These are phyloP conservation scores for Paecilomyces sp. DNA, from an alignment of 2,329 filamentous ascomycete species.

Conservation along the genomic window DNA sequence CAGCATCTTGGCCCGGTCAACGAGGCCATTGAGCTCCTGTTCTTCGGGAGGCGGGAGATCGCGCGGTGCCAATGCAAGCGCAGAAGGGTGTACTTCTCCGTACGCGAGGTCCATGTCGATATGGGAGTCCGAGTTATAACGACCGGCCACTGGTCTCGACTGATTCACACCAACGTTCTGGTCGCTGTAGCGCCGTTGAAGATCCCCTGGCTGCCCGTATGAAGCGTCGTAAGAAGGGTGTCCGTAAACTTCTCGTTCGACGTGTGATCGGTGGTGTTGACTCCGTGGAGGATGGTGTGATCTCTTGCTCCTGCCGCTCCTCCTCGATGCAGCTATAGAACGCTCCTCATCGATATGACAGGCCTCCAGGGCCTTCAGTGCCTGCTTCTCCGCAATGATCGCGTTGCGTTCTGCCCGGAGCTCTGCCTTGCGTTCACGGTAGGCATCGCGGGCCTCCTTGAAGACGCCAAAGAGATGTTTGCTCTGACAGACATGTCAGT, in stretches of 20 bases:
- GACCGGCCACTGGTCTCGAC: slow-evolving; percentile 13
- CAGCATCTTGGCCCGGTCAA: slow-evolving; percentile 67
- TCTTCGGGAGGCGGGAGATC: slow-evolving; percentile 41
- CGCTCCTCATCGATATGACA: slow-evolving; percentile 42
- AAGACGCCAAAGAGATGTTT: slow-evolving; percentile 87
- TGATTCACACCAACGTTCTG: slow-evolving; percentile 24
- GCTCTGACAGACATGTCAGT: slow-evolving; percentile 49
- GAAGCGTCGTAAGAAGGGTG: slow-evolving; percentile 1
- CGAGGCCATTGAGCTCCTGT: slow-evolving; percentile 57
- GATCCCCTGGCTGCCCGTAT: slow-evolving; percentile 9
- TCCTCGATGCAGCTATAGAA: slow-evolving; percentile 36
- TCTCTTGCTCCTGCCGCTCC: slow-evolving; percentile 23
- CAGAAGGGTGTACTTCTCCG: slow-evolving; percentile 67
- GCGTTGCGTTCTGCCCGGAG: slow-evolving; percentile 64
- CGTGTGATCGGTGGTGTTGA: slow-evolving; percentile 13
- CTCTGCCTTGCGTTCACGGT: slow-evolving; percentile 79
- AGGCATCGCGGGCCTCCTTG: slow-evolving; percentile 83
- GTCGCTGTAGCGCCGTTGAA: slow-evolving; percentile 33
- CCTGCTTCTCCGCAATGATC: slow-evolving; percentile 49
- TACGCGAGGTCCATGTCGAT: slow-evolving; percentile 93
- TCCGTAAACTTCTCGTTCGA: slow-evolving; percentile 22
- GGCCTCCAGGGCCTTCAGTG: slow-evolving; percentile 49
- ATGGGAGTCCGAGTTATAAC: slow-evolving; percentile 25
- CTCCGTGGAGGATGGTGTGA: slow-evolving; percentile 21
- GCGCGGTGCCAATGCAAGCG: slow-evolving; percentile 37